A percentile compares a stretch with the other conserved stretches of the same genome.
Conservation (phyloP, 2,329 filamentous ascomycete species). For the Xylaria sp. region DNA sequence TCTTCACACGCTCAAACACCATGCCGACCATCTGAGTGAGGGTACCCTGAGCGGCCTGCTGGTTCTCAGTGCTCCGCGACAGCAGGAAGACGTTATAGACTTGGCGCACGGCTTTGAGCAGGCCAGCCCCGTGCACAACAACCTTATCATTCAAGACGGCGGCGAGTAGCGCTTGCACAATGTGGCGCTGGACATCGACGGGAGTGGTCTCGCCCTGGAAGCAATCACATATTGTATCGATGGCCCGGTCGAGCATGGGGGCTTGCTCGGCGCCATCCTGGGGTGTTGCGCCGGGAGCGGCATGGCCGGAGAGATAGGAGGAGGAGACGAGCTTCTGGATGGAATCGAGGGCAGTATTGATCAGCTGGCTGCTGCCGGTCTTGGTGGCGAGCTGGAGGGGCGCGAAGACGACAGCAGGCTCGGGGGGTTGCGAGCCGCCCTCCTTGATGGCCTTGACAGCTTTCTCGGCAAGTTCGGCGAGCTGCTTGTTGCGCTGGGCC, state of each 20-base stretch:
- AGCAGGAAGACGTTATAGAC: slow-evolving; percentile 99
- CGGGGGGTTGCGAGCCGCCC: slow-evolving; percentile 79
- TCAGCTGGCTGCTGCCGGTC: slow-evolving; percentile 83
- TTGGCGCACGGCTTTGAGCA: slow-evolving; percentile 95
- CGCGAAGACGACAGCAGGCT: slow-evolving; percentile 91
- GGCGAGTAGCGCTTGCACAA: slow-evolving; percentile 94
- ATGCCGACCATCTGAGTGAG: slow-evolving; percentile 98
- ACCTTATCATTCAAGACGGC: slow-evolving; percentile 99
- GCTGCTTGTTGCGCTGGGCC: slow-evolving; percentile 84
- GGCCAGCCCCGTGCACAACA: slow-evolving; percentile 93
- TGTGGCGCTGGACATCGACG: slow-evolving; percentile 93
- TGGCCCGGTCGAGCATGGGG: slow-evolving; percentile 94
- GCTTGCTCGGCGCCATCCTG: slow-evolving; percentile 62
- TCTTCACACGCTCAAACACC: slow-evolving; percentile 94
- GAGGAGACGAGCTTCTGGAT: slow-evolving; percentile 99
- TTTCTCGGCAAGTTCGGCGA: slow-evolving; percentile 82
- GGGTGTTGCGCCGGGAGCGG: slow-evolving; percentile 57
- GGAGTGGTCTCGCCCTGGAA: slow-evolving; percentile 97
- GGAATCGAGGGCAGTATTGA: slow-evolving; percentile 92
- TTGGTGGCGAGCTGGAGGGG: slow-evolving; percentile 91
- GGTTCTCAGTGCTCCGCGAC: slow-evolving; percentile 92
- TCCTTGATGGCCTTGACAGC: slow-evolving; percentile 89
- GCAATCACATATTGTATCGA: slow-evolving; percentile 99
- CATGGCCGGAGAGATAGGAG: slow-evolving; percentile 90
- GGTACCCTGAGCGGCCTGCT: slow-evolving; percentile 96